Evolutionary conservation across 2,329 filamentous ascomycete genomes (phyloP), one percentile per base, ranked within the genome.

Genomic region (Fusarium marasasianum): DNA sequence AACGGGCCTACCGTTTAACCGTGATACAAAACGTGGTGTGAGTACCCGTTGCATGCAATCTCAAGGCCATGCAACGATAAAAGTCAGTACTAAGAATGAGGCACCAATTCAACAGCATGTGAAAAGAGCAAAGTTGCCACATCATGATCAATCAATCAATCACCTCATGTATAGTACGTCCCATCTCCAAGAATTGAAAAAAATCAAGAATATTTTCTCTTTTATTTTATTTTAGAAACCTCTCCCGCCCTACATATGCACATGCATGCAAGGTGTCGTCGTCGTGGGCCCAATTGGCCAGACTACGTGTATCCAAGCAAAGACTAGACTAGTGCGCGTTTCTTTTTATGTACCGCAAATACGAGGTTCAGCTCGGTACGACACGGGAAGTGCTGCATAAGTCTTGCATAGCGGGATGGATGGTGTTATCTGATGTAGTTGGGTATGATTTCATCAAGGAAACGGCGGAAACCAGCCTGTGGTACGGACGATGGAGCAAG

Each of bases 311-410:
- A 76, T 53, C 61, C 59, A 56, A 24, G 26, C 33, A 37, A 38
- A 45, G 33, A 26, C 59, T 50, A 45, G 33, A 26, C 59, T 50
- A 50, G 51, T 48, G 38, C 47, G 17, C 43, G 29, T 37, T 35
- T n/a, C 40, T 68, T 41, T 68, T 54, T 37, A 20, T 61, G 56
- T 48, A 35, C n/a, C 43, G 43, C 10, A 41, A 54, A 76, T 72
- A 76, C 74, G 74, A 76, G 71, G 41, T 59, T 69, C 61, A 62
- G 70, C 55, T 74, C 58, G 53, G 35, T 68, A n/a, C 56, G 51
- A 74, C 73, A 76, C 67, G 58, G 67, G 67, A 50, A 40, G 40
- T 47, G 51, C 41, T 69, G 73, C 71, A 69, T 57, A 63, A 63
- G 54, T 63, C 55, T 40, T 48, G 43, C 43, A 59, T 29, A 38